phyloP scores from a whole-genome alignment of 768 basidiomycete genomes.

The Melanogaster broomeanus region DNA sequence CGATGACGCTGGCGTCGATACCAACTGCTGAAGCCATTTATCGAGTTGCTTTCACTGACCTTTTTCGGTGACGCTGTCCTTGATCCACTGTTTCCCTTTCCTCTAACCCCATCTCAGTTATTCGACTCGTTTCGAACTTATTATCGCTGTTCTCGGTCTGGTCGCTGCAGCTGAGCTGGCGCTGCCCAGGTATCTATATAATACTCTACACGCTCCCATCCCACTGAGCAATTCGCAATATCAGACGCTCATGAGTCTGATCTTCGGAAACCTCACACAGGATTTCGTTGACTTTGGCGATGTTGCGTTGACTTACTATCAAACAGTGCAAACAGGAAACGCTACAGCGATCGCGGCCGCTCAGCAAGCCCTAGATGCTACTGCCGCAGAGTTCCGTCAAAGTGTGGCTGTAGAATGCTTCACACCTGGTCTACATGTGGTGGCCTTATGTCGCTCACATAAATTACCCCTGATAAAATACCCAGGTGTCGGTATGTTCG shows the following conservation, averaged over 20 bases:
- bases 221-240: not conserved
- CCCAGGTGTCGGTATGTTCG: conserved; percentile 72
- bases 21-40: conserved; percentile 27
- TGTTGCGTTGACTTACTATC: conserved; percentile 10
- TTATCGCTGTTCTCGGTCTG: conserved; percentile 69
- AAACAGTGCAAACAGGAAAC: conserved; percentile 15
- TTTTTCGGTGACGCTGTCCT: conserved; percentile 46
- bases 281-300: conserved; percentile 64
- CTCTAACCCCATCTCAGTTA: conserved; percentile 49
- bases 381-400: conserved; percentile 50
- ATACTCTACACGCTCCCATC: not conserved
- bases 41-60: conserved; percentile 42
- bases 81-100: not conserved
- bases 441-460: conserved; percentile 19
- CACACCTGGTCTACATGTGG: conserved; percentile 70
- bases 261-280: conserved; percentile 83
- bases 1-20: not conserved
- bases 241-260: conserved; percentile 76
- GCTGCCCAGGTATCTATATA: conserved; percentile 64
- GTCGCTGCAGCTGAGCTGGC: conserved; percentile 74
- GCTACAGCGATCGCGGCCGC: conserved; percentile 32
- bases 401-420: conserved; percentile 57
- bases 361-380: conserved; percentile 29
- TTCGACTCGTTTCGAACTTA: conserved; percentile 68
- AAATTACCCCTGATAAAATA: conserved; percentile 5